Conservation (phyloP, 192 early-diverging fungal species). For the Coemansia sp. region DNA sequence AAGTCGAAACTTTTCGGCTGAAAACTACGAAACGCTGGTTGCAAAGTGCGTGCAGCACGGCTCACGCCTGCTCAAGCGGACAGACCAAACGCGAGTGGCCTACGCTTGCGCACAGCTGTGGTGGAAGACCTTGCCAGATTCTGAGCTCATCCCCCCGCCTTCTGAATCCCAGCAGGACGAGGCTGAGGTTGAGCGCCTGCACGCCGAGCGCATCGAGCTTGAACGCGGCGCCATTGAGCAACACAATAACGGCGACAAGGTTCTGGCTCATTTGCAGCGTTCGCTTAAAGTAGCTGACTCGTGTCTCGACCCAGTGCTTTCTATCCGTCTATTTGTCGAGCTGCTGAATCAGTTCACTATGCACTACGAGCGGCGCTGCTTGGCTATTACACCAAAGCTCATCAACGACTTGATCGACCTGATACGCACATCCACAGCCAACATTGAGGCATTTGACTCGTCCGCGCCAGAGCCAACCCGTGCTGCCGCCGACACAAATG, state of each 20-base stretch:
- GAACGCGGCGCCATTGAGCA: conserved; percentile 56
- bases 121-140: conserved; percentile 66
- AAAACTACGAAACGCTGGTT: conserved; percentile 94
- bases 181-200: conserved; percentile 24
- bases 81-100: conserved; percentile 88
- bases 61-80: conserved; percentile 84
- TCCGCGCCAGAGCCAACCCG: conserved; percentile 49
- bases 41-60: conserved; percentile 89
- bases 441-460: conserved; percentile 69
- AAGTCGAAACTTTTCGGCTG: conserved; percentile 74
- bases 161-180: conserved; percentile 49
- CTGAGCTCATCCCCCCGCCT: conserved; percentile 44
- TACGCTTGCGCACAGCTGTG: conserved; percentile 85
- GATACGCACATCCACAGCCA: conserved; percentile 72
- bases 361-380: conserved; percentile 90
- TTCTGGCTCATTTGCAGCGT: conserved; percentile 89
- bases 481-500: conserved; percentile 37
- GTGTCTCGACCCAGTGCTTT: conserved; percentile 84
- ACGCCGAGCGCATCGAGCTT: conserved; percentile 43
- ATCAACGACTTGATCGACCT: conserved; percentile 92
- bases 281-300: conserved; percentile 92
- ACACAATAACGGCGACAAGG: conserved; percentile 83
- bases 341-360: conserved; percentile 92
- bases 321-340: conserved; percentile 94
- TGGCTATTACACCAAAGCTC: conserved; percentile 87